Conservation (phyloP, 306 rosid genomes). For the Leucaena leucocephala region DNA sequence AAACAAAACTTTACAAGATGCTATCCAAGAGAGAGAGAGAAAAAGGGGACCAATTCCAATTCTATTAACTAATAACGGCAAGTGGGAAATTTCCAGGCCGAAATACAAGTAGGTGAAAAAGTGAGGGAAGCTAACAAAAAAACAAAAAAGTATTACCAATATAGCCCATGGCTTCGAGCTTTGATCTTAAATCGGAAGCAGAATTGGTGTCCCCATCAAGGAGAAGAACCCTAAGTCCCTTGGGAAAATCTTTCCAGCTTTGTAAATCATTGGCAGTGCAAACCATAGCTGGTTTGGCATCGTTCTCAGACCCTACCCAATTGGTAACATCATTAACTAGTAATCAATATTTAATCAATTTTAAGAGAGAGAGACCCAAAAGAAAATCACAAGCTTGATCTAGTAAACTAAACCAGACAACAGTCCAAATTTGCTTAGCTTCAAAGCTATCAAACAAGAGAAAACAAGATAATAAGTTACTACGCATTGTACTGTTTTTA, state of each 20-base stretch:
- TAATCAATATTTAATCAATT: constrained; percentile 42
- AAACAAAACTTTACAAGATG: constrained; percentile 43
- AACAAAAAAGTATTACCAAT: constrained; percentile 53
- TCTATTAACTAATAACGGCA: constrained; percentile 34
- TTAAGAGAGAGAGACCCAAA: constrained; percentile 56
- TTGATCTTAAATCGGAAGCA: constrained; percentile 69
- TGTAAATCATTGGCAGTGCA: constrained; percentile 92
- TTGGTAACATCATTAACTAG: constrained; percentile 39
- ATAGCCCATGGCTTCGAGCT: constrained; percentile 93
- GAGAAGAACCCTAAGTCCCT: constrained; percentile 91
- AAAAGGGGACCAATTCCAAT: constrained; percentile 43
- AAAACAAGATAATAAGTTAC: neutral
- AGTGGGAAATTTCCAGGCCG: constrained; percentile 25
- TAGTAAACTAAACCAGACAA: constrained; percentile 10
- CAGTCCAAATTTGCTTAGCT: constrained; percentile 21
- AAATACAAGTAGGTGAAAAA: constrained; percentile 36
- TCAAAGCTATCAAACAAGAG: constrained; percentile 8
- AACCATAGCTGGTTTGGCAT: constrained; percentile 99
- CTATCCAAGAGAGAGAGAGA: constrained; percentile 26
- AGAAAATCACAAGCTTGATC: constrained; percentile 42
- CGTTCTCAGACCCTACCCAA: constrained; percentile 58
- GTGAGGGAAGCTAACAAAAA: constrained; percentile 21
- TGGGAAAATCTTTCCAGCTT: constrained; percentile 93
- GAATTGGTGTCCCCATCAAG: constrained; percentile 76
- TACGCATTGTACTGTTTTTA: neutral